phyloP scores from a whole-genome alignment of 768 basidiomycete genomes.

The Lyophyllum semitale region DNA sequence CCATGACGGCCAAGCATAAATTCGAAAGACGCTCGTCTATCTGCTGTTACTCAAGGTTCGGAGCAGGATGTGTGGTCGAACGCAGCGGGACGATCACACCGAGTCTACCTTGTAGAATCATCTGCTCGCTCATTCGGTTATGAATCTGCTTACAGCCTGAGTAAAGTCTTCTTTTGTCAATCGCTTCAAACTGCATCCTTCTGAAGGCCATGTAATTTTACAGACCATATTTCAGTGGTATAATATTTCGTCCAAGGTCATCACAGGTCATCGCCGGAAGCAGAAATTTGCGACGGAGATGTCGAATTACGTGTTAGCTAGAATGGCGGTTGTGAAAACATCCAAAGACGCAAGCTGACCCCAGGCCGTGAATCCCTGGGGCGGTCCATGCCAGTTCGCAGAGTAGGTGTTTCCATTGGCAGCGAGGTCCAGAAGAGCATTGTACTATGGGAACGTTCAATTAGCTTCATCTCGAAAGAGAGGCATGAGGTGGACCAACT shows the following conservation, averaged over 20 bases:
- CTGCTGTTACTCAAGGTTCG: too few relatives aligned
- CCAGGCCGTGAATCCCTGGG: slow-evolving; percentile 47
- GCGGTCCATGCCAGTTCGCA: slow-evolving; percentile 48
- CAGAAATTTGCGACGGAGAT: neutral
- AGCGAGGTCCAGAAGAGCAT: slow-evolving; percentile 50
- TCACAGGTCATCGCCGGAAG: too few relatives aligned
- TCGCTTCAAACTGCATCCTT: too few relatives aligned
- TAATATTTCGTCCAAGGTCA: too few relatives aligned
- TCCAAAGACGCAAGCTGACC: slow-evolving; percentile 51
- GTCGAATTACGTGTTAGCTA: slow-evolving; percentile 23
- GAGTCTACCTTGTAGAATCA: too few relatives aligned
- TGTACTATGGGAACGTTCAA: slow-evolving; percentile 36
- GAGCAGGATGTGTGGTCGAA: neutral
- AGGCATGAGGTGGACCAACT: slow-evolving; percentile 22
- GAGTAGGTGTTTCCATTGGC: slow-evolving; percentile 45
- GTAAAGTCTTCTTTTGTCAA: too few relatives aligned
- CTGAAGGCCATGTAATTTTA: too few relatives aligned
- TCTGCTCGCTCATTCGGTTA: too few relatives aligned
- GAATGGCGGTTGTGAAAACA: slow-evolving; percentile 40
- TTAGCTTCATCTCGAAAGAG: neutral
- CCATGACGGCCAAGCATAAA: neutral
- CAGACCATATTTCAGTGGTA: too few relatives aligned
- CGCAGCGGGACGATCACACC: too few relatives aligned
- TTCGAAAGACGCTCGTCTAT: too few relatives aligned
- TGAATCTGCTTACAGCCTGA: too few relatives aligned